Conservation (phyloP, 2,329 filamentous ascomycete genomes). For the Hypoxylon rubiginosum region DNA sequence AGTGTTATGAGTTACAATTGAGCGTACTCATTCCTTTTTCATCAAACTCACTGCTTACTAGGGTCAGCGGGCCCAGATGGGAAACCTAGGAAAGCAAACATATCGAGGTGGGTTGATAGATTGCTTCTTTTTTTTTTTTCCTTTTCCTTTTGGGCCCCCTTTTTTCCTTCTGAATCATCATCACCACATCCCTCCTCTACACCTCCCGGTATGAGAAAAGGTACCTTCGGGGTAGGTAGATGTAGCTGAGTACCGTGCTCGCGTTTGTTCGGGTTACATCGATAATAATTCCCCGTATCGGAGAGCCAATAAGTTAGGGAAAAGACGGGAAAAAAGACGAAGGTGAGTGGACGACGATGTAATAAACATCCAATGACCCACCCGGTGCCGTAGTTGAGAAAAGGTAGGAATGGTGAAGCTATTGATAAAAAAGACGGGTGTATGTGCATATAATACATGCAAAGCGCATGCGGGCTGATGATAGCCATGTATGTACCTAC, state of each 20-base stretch:
- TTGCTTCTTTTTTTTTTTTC: conserved; percentile 25
- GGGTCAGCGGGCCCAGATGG: conserved; percentile 29
- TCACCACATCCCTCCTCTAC: conserved; percentile 12
- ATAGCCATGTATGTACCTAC: too few species aligned
- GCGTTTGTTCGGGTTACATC: conserved; percentile 32
- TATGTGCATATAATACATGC: conserved; percentile 23
- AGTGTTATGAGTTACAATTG: conserved; percentile 28
- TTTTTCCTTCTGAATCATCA: conserved; percentile 12
- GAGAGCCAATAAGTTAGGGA: conserved; percentile 18
- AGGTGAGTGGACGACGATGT: conserved; percentile 23
- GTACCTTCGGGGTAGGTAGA: conserved; percentile 23
- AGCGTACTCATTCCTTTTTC: conserved; percentile 30
- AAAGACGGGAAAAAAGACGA: conserved; percentile 16
- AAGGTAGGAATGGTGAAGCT: conserved; percentile 21
- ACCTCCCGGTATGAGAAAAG: conserved; percentile 8
- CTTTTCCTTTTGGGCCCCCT: conserved; percentile 10
- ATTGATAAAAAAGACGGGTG: conserved; percentile 33
- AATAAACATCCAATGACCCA: conserved; percentile 29
- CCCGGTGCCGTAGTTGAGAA: conserved; percentile 20
- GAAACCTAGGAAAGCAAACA: conserved; percentile 37
- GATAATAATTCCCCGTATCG: conserved; percentile 11
- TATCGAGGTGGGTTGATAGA: conserved; percentile 30
- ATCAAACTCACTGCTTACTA: conserved; percentile 40
- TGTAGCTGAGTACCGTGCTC: conserved; percentile 21
- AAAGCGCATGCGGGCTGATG: too few species aligned